Base-by-base conservation (phyloP, 441 rosid genomes). In the Cnidoscolus chayamansa region DNA sequence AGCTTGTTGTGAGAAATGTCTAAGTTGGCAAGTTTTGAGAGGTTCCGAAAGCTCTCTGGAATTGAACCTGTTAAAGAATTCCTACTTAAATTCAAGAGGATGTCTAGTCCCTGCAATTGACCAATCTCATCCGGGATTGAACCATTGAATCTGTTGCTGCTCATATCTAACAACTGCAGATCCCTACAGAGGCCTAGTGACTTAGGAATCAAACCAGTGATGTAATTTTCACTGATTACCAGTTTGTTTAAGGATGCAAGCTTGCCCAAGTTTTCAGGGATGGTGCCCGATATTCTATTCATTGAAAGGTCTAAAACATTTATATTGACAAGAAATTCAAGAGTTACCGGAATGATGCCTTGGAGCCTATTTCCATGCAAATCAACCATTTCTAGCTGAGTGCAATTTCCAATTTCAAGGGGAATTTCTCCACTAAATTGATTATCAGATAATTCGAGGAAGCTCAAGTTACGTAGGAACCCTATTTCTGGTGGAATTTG, bases 1-100 rank as follows among this genome's bases (percentile, higher is more conserved):
- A 93, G 85, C 74, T n/a, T 70, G 73, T 93, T 93, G 84, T 86
- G 87, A 56, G 97, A 87, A 58, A 89, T 77, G 30, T 89, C 94
- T 68, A 89, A 77, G 67, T 80, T 82, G 67, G 91, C 87, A 19
- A 89, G 86, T 65, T 89, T 89, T 31, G 91, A 87, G 61, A 89
- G 86, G 72, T 78, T 80, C 3, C 84, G 65, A 75, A 87, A 84
- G 75, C 88, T 85, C 74, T 73, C 80, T 15, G 94, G 94, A 65
- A 89, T 76, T 37, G 86, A 74, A n/a, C 90, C 89, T 2, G 84
- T 80, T 6, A 89, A 79, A 69, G 82, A 74, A 72, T 89, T 89
- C 79, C 90, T 72, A 63, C 94, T 89, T 74, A 89, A 77, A 77
- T 87, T 89, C 77, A 89, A 70, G 56, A 87, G 83, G 76, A 87